A percentile compares a stretch with the other conserved stretches of the same genome.
Evolutionary conservation across 148 eudicot species (phyloP).

Genomic region (Nyssa sinensis): DNA sequence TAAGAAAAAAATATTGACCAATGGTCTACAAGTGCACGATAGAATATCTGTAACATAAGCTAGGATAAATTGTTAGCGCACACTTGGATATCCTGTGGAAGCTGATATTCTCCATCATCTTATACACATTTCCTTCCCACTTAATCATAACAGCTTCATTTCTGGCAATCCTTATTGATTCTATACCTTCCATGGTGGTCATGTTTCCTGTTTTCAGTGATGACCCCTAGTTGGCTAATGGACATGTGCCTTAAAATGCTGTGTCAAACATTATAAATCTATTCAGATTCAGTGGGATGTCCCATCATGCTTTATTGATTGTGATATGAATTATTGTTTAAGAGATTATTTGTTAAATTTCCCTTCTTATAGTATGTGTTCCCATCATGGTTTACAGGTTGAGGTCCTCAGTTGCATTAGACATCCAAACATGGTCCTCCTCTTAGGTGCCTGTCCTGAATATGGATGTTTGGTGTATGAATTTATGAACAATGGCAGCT

Average conservation of each 20-base stretch:
- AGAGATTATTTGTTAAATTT: background rate
- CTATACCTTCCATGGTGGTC: no score
- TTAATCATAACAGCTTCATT: no score
- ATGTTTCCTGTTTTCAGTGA: no score
- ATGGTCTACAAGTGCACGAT: no score
- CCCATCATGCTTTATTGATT: background rate
- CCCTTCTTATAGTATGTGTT: background rate
- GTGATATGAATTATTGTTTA: background rate
- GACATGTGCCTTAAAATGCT: background rate
- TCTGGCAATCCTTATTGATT: no score
- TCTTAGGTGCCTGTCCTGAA: conserved; percentile 84
- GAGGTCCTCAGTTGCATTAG: conserved; percentile 71
- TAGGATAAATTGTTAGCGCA: background rate
- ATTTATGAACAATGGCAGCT: conserved; percentile 66
- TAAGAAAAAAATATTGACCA: no score
- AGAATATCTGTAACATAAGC: no score
- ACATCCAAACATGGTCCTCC: conserved; percentile 88
- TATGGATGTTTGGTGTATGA: conserved; percentile 86
- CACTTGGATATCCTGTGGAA: no score
- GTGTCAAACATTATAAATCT: background rate
- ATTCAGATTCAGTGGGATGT: background rate
- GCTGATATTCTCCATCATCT: no score
- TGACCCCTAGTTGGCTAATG: no score
- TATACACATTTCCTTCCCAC: no score
- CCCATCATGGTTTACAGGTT: conserved; percentile 40